These are phyloP conservation scores for Hibiscus mutabilis DNA, from an alignment of 345 rosid genomes.

Conservation along the genomic window DNA sequence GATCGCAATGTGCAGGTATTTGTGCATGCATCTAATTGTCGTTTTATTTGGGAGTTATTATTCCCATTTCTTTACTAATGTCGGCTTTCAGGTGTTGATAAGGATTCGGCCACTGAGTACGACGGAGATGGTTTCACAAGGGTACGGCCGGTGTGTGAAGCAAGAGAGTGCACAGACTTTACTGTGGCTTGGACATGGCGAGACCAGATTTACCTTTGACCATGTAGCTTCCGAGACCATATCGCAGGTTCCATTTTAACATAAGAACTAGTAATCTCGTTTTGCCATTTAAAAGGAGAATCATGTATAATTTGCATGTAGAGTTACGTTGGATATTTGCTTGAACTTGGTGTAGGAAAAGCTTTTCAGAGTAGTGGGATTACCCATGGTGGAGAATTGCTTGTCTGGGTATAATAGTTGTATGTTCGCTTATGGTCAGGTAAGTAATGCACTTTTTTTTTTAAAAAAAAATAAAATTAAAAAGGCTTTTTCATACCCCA, in stretches of 20 bases:
- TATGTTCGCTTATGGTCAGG: slow-evolving; percentile 97
- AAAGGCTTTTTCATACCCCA: neutral
- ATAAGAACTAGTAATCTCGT: neutral
- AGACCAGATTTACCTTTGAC: slow-evolving; percentile 91
- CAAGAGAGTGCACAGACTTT: slow-evolving; percentile 75
- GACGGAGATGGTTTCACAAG: slow-evolving; percentile 62
- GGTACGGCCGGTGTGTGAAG: slow-evolving; percentile 57
- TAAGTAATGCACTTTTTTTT: slow-evolving; percentile 16
- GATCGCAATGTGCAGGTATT: slow-evolving; percentile 91
- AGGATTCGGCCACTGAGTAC: slow-evolving; percentile 66
- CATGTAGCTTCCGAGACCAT: slow-evolving; percentile 71
- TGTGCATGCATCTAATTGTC: slow-evolving; percentile 7
- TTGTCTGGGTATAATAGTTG: slow-evolving; percentile 91
- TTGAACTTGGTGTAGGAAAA: slow-evolving; percentile 47
- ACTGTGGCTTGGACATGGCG: slow-evolving; percentile 83
- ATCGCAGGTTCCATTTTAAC: slow-evolving; percentile 52
- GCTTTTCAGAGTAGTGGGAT: slow-evolving; percentile 66
- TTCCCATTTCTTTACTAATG: neutral
- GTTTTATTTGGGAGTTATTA: slow-evolving; percentile 2
- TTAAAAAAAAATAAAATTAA: too few relatives aligned
- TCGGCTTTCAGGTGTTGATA: slow-evolving; percentile 60
- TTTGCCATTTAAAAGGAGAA: neutral
- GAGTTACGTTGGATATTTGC: slow-evolving; percentile 11
- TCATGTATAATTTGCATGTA: neutral
- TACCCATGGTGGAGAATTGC: slow-evolving; percentile 97